phyloP scores from a whole-genome alignment of 371 early-diverging fungal species.

The Mucor racemosus region DNA sequence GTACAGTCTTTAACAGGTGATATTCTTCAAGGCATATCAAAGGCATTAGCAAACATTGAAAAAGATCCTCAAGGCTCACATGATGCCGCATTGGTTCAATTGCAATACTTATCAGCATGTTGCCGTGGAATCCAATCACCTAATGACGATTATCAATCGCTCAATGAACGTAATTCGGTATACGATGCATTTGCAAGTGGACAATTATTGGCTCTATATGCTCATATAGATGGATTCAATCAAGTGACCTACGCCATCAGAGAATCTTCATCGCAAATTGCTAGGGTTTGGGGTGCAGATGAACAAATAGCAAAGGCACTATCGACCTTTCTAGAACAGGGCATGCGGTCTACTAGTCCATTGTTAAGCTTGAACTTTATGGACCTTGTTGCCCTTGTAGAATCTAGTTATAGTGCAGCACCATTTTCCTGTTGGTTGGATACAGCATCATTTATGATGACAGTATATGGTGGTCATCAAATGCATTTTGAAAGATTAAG shows the following conservation, averaged over 20 bases:
- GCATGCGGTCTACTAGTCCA: constrained; percentile 57
- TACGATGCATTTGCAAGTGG: constrained; percentile 54
- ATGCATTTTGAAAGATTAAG: constrained; percentile 40
- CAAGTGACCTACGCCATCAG: constrained; percentile 41
- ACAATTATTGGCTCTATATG: constrained; percentile 29
- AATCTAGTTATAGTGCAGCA: constrained; percentile 45
- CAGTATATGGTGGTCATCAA: constrained; percentile 60
- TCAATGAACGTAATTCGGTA: constrained; percentile 29
- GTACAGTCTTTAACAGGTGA: constrained; percentile 47
- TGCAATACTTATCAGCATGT: constrained; percentile 57
- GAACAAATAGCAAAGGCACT: constrained; percentile 48
- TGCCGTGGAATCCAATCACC: constrained; percentile 61
- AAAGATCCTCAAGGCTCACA: constrained; percentile 27
- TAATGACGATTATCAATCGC: constrained; percentile 52
- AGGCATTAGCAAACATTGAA: constrained; percentile 27
- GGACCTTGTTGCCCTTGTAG: constrained; percentile 38
- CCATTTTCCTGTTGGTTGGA: constrained; percentile 63
- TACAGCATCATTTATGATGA: constrained; percentile 56
- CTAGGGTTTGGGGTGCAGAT: constrained; percentile 37
- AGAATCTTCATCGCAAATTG: constrained; percentile 36
- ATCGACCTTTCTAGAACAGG: constrained; percentile 57
- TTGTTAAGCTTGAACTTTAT: constrained; percentile 50
- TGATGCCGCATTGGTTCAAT: constrained; percentile 31
- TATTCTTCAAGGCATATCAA: constrained; percentile 45
- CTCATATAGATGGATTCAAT: constrained; percentile 32